phyloP scores from a whole-genome alignment of 331 rosid genomes.

The Quercus tomentella region DNA sequence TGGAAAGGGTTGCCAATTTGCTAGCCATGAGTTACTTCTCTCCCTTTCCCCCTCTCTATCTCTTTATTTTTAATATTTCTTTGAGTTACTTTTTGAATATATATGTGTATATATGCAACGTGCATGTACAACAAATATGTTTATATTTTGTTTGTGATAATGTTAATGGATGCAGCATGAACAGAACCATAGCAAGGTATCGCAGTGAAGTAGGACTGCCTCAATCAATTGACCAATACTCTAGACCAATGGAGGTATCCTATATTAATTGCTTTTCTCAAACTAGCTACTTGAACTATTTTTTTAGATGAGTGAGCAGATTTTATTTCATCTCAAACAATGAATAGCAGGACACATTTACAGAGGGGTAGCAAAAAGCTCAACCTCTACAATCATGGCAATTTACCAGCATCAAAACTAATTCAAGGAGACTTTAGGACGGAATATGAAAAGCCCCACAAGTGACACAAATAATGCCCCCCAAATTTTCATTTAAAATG shows the following conservation, averaged over 20 bases:
- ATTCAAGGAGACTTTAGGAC: too few species aligned
- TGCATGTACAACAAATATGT: background rate
- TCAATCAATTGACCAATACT: constrained; percentile 12
- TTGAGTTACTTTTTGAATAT: background rate
- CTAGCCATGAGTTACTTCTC: constrained; percentile 42
- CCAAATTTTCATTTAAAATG: too few species aligned
- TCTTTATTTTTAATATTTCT: background rate
- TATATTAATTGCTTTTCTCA: background rate
- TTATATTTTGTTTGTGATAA: background rate
- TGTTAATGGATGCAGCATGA: constrained; percentile 32
- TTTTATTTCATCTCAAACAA: too few species aligned
- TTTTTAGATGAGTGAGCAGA: too few species aligned
- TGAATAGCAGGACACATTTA: too few species aligned
- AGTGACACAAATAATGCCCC: too few species aligned
- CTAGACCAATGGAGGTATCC: constrained; percentile 13
- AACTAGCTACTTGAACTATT: too few species aligned
- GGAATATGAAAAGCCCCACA: too few species aligned
- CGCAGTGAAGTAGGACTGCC: constrained; percentile 32
- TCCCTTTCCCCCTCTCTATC: background rate
- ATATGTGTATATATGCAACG: background rate
- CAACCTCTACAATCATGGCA: too few species aligned
- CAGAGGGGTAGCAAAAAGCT: too few species aligned
- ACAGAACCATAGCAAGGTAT: constrained; percentile 37
- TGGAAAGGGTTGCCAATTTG: constrained; percentile 35
- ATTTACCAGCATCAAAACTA: too few species aligned